These are phyloP conservation scores for Kwoniella europaea DNA, from an alignment of 768 basidiomycete species.

Conservation along the genomic window DNA sequence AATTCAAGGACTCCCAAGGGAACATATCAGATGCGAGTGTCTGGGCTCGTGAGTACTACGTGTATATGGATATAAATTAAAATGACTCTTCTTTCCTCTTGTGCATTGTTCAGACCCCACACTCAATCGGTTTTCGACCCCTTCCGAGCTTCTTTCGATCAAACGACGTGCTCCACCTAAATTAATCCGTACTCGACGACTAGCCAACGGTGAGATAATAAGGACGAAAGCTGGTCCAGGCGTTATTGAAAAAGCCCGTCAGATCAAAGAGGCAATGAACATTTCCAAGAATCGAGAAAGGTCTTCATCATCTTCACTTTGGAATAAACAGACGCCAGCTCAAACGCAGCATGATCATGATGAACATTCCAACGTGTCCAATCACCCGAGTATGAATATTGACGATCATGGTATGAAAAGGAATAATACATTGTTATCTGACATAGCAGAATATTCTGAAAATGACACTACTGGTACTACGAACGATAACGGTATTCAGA, in stretches of 20 bases:
- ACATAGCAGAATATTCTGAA: conserved; percentile 5
- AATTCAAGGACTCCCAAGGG: conserved; percentile 55
- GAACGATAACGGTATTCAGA: background rate
- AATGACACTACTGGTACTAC: background rate
- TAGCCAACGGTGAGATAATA: conserved; percentile 53
- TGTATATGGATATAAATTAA: background rate
- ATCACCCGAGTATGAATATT: background rate
- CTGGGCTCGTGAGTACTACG: conserved; percentile 48
- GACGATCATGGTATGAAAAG: background rate
- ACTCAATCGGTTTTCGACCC: conserved; percentile 49
- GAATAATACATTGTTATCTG: conserved; percentile 3
- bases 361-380: background rate
- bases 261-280: conserved; percentile 41
- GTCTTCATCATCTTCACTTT: background rate
- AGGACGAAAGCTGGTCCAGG: conserved; percentile 46
- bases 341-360: background rate
- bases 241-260: conserved; percentile 46
- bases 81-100: too few relatives aligned
- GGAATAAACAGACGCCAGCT: background rate
- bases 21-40: conserved; percentile 54
- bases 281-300: background rate
- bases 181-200: conserved; percentile 52
- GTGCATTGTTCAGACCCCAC: conserved; percentile 41
- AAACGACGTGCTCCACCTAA: conserved; percentile 57
- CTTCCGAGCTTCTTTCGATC: conserved; percentile 42